phyloP scores from a whole-genome alignment of 2,329 filamentous ascomycete species.

The Penicillium sumatraense region DNA sequence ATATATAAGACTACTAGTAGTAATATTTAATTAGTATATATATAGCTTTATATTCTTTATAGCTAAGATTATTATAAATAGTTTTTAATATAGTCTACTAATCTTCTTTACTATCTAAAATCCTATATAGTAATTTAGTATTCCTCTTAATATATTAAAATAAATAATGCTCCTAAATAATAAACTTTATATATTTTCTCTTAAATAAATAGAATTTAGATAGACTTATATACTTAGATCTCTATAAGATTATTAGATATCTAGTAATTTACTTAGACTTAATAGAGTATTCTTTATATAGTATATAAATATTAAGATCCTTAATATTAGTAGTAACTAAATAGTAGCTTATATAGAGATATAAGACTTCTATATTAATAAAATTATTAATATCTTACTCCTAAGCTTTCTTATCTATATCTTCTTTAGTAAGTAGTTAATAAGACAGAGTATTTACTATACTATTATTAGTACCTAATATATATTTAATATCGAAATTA shows the following conservation, averaged over 20 bases:
- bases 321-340: neutral
- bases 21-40: neutral
- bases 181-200: neutral
- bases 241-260: neutral
- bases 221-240: neutral
- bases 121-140: neutral
- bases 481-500: neutral
- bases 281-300: neutral
- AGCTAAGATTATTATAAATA: neutral
- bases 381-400: neutral
- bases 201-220: neutral
- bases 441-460: neutral
- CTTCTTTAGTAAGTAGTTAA: neutral
- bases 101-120: neutral
- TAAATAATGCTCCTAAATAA: neutral
- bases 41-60: neutral
- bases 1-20: neutral
- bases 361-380: neutral
- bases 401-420: neutral
- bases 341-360: neutral
- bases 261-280: neutral
- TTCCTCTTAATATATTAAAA: neutral
- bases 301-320: neutral
- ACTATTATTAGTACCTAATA: neutral
- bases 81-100: neutral